Evolutionary conservation across 2,329 filamentous ascomycete species (phyloP), one percentile per base, ranked within the genome.

Genomic region (Rhinocladiella mackenziei): DNA sequence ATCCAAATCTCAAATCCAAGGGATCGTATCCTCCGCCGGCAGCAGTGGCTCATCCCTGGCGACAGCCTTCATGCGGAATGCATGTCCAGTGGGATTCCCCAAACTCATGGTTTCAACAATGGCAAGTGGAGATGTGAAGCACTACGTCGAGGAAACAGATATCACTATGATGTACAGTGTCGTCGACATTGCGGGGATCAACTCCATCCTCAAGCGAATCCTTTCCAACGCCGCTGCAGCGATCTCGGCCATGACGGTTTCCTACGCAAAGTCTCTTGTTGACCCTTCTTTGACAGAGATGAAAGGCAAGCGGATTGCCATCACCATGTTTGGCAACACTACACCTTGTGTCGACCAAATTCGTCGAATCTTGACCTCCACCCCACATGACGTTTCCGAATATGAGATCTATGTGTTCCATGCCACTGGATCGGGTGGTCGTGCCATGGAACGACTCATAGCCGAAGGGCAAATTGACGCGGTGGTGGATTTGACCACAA

Each of bases 271-370:
- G 17, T 31, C 23, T 2, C 32, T 43, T 1, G 35, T 43, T 14
- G 43, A 49, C 14, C 23, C 42, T 3, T 39, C 49, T 13, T 25
- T 23, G 14, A 15, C 37, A 33, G 33, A 18, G 14, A 48, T 22
- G 25, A 53, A 40, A 32, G 72, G 70, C 54, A 74, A 71, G 43
- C 66, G 73, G 0, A 67, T 86, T 5, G 83, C 74, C 0, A 74
- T 86, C 17, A 84, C 82, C 2, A 86, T 86, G 83, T 86, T 86
- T 57, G 83, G 83, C 2, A 81, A 86, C 5, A 87, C 83, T 0
- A 86, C 82, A 0, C 80, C 81, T 0, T 77, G 75, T 8, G 81
- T 81, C 0, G 75, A 81, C 34, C 63, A 60, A 1, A 74, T 82
- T 1, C 71, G 79, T 0, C 45, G 37, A 4, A 44, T 57, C 22